These are phyloP conservation scores for Pichia sp. DNA, from an alignment of 1,139 yeast genomes.

Conservation along the genomic window DNA sequence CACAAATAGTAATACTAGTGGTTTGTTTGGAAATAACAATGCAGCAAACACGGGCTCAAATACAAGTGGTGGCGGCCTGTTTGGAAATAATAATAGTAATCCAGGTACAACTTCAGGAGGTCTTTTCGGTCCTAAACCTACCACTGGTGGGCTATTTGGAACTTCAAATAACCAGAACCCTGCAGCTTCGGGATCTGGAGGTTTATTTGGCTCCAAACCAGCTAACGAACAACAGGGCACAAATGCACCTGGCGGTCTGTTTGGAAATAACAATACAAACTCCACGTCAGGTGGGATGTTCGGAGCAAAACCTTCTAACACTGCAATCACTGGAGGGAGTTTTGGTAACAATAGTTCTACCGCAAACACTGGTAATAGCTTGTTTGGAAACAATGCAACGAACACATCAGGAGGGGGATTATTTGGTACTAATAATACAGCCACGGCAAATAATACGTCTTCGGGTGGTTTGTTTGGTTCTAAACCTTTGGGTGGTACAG, in stretches of 20 bases:
- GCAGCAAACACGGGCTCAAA: background rate
- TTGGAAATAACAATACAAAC: constrained; percentile 25
- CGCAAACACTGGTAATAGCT: constrained; percentile 16
- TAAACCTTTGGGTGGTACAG: constrained; percentile 12
- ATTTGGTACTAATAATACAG: constrained; percentile 26
- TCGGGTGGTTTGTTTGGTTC: constrained; percentile 26
- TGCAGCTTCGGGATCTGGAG: constrained; percentile 10
- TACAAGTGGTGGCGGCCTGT: background rate
- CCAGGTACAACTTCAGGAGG: constrained; percentile 15
- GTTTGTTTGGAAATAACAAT: constrained; percentile 9
- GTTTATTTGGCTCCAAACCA: constrained; percentile 18
- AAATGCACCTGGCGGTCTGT: constrained; percentile 29
- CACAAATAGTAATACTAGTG: constrained; percentile 2
- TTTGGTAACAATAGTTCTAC: constrained; percentile 9
- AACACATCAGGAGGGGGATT: constrained; percentile 3
- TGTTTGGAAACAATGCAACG: too few species aligned
- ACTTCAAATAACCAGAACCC: constrained; percentile 4
- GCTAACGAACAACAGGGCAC: too few species aligned
- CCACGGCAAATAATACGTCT: constrained; percentile 6
- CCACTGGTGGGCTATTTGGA: constrained; percentile 2
- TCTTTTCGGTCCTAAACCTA: constrained; percentile 24
- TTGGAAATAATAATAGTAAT: constrained; percentile 1
- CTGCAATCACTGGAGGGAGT: constrained; percentile 11
- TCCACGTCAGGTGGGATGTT: constrained; percentile 14
- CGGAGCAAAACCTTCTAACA: too few species aligned